Percentiles rank a stretch among this genome's conserved stretches.
Evolutionary conservation across 2,329 filamentous ascomycete genomes (phyloP).

Genomic region (Aspergillus pseudoterreus): DNA sequence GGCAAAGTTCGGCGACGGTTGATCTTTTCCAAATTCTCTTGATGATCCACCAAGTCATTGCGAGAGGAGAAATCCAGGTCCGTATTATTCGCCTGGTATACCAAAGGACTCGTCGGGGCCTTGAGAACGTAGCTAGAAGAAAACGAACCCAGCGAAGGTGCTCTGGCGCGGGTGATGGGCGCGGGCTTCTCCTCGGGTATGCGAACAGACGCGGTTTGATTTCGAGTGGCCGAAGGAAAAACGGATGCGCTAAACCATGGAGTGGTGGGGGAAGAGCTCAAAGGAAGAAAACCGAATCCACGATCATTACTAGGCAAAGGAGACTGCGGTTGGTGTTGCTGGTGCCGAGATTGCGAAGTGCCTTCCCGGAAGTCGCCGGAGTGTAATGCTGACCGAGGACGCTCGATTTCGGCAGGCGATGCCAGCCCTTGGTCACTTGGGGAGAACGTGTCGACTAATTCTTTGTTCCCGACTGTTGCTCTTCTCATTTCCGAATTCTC

Average conservation of each 20-base stretch:
- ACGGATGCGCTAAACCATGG: constrained; percentile 50
- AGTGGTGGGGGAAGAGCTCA: constrained; percentile 51
- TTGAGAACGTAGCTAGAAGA: constrained; percentile 80
- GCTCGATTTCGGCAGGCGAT: constrained; percentile 65
- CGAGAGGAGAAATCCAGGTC: constrained; percentile 64
- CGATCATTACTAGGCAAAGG: constrained; percentile 16
- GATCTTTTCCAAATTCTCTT: constrained; percentile 43
- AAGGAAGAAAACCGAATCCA: constrained; percentile 13
- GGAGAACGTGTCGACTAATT: constrained; percentile 21
- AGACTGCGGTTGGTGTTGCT: constrained; percentile 25
- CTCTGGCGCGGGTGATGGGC: constrained; percentile 36
- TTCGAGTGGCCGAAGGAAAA: constrained; percentile 18
- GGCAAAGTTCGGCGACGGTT: constrained; percentile 70
- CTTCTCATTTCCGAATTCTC: constrained; percentile 20
- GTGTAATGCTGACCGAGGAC: constrained; percentile 71
- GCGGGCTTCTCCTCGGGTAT: constrained; percentile 10
- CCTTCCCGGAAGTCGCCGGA: constrained; percentile 59
- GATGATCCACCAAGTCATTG: constrained; percentile 50
- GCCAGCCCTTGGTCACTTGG: constrained; percentile 41
- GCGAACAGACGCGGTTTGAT: constrained; percentile 15
- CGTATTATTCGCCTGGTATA: constrained; percentile 81
- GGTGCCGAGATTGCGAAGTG: constrained; percentile 15
- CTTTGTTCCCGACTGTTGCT: constrained; percentile 12
- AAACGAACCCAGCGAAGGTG: constrained; percentile 65
- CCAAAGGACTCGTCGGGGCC: constrained; percentile 86